Evolutionary conservation across 441 rosid genomes (phyloP).

Genomic region (Pelargonium citronellum): DNA sequence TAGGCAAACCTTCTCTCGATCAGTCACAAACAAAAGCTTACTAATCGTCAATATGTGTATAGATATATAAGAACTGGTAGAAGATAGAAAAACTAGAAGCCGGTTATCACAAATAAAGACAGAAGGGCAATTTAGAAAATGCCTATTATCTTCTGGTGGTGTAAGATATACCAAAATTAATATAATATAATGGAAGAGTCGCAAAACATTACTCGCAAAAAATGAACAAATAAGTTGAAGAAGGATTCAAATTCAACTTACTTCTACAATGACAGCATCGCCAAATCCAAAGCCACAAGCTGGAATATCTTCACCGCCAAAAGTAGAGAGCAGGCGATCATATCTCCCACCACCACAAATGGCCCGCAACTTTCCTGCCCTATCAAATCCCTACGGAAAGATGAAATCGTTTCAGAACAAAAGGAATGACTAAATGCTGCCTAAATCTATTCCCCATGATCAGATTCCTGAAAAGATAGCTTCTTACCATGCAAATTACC

Average conservation of each 20-base stretch:
- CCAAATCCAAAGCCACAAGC: constrained; percentile 98
- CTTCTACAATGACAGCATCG: constrained; percentile 87
- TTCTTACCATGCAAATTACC: not conserved
- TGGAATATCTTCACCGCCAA: constrained; percentile 86
- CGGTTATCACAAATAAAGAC: not conserved
- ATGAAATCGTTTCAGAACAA: constrained; percentile 14
- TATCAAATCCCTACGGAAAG: constrained; percentile 65
- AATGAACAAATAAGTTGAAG: not conserved
- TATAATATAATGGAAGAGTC: not conserved
- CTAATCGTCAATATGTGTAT: too few relatives aligned
- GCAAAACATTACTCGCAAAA: not conserved
- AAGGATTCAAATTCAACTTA: constrained; percentile 33
- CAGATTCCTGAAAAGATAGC: not conserved
- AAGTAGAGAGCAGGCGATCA: constrained; percentile 71
- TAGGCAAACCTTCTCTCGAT: not conserved
- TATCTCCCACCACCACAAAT: constrained; percentile 93
- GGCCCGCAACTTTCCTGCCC: constrained; percentile 77
- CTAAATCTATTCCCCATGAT: not conserved
- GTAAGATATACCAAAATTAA: not conserved
- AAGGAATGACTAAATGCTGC: not conserved
- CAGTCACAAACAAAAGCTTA: not conserved
- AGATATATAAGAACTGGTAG: not conserved
- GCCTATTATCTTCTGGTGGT: not conserved
- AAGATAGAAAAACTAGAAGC: not conserved
- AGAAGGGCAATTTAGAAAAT: not conserved